Conservation (phyloP, 352 stramenopile genomes). For the Elongisporangium prolatum region DNA sequence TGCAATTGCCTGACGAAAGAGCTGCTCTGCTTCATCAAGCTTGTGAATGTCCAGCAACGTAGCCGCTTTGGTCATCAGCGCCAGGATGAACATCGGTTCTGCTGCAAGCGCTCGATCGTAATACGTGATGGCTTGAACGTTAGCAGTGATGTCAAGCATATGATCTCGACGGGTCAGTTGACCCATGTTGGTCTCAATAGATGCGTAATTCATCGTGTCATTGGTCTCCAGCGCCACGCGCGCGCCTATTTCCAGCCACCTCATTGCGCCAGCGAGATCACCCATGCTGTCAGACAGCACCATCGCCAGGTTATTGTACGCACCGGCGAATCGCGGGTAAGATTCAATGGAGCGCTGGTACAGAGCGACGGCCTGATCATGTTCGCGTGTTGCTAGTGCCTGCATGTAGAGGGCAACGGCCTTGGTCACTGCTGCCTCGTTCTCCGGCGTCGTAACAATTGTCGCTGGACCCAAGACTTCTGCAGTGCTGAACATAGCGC, state of each 20-base stretch:
- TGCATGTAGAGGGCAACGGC: constrained; percentile 25
- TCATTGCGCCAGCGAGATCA: constrained; percentile 24
- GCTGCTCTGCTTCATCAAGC: constrained; percentile 24
- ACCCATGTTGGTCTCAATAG: constrained; percentile 77
- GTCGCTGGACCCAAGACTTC: neutral
- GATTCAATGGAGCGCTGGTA: constrained; percentile 42
- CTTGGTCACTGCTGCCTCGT: constrained; percentile 15
- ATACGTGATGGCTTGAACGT: constrained; percentile 44
- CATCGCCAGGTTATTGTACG: constrained; percentile 83
- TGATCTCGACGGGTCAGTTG: constrained; percentile 31
- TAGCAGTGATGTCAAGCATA: constrained; percentile 27
- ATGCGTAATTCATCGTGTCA: constrained; percentile 31
- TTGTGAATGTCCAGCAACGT: constrained; percentile 36
- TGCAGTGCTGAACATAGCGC: neutral
- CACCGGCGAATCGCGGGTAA: constrained; percentile 38
- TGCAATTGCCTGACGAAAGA: constrained; percentile 35
- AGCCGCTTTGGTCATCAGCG: constrained; percentile 73
- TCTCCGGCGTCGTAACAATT: constrained; percentile 16
- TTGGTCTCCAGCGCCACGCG: constrained; percentile 20
- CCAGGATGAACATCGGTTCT: constrained; percentile 27
- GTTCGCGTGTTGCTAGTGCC: constrained; percentile 11
- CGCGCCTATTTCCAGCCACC: constrained; percentile 35
- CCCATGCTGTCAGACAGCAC: constrained; percentile 26
- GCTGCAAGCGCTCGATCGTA: constrained; percentile 50
- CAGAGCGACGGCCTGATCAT: constrained; percentile 17